These are phyloP conservation scores for Manihot esculenta DNA, from an alignment of 441 rosid species.

Conservation along the genomic window DNA sequence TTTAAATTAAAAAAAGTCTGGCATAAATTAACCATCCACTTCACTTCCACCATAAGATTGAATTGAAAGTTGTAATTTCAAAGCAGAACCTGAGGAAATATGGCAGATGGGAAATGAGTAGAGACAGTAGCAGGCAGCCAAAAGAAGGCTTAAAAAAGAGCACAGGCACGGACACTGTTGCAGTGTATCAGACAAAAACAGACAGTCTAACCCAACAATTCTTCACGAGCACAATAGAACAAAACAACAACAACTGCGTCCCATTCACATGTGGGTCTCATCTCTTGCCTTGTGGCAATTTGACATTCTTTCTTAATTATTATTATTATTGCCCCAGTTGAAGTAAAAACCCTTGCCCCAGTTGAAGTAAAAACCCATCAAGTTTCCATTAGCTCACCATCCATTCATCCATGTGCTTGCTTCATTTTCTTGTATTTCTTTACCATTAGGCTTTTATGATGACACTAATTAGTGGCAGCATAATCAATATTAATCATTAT, in stretches of 20 bases:
- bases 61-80: too few species aligned
- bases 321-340: neutral
- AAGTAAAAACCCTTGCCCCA: neutral
- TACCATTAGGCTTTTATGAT: conserved; percentile 9
- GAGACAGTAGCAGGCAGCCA: neutral
- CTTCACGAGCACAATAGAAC: conserved; percentile 19
- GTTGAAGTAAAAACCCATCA: too few species aligned
- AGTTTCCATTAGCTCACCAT: too few species aligned
- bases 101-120: too few species aligned
- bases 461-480: neutral
- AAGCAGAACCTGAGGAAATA: too few species aligned
- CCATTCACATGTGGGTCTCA: conserved; percentile 5
- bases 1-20: too few species aligned
- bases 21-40: too few species aligned
- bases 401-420: neutral
- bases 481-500: neutral
- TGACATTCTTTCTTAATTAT: neutral
- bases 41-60: too few species aligned
- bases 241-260: too few species aligned
- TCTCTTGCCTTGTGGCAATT: neutral
- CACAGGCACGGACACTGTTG: neutral
- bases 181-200: conserved; percentile 10
- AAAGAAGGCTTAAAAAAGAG: neutral
- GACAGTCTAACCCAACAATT: neutral
- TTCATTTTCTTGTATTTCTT: neutral